Conservation (phyloP, 352 stramenopile species). For the Globisporangium spiculum region DNA sequence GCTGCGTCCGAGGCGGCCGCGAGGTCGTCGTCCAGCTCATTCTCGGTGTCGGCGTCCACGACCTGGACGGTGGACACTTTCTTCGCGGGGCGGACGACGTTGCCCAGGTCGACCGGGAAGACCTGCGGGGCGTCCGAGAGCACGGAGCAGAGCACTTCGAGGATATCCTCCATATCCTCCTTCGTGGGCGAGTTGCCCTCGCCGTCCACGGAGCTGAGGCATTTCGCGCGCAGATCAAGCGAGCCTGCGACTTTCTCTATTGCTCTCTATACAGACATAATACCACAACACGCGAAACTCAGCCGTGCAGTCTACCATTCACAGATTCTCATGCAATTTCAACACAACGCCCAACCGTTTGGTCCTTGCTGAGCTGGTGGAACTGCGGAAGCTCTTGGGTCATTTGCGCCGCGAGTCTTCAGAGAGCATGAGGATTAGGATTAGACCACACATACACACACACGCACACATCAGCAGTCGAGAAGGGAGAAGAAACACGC, state of each 20-base stretch:
- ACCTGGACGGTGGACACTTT: constrained; percentile 29
- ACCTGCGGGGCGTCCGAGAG: constrained; percentile 39
- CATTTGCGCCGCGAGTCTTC: constrained; percentile 38
- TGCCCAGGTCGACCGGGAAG: constrained; percentile 29
- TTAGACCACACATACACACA: background rate
- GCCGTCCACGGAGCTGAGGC: constrained; percentile 55
- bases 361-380: constrained; percentile 37
- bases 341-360: constrained; percentile 24
- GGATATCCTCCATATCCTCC: constrained; percentile 64
- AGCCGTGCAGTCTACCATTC: background rate
- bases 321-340: background rate
- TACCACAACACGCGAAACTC: background rate
- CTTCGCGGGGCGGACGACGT: constrained; percentile 19
- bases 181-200: constrained; percentile 49
- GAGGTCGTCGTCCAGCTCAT: constrained; percentile 21
- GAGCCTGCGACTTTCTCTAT: constrained; percentile 42
- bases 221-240: constrained; percentile 51
- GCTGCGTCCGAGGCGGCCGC: background rate
- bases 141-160: constrained; percentile 39
- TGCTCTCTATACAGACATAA: constrained; percentile 14
- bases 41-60: constrained; percentile 26
- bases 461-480: background rate
- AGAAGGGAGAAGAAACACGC: background rate
- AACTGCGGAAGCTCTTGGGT: constrained; percentile 34
- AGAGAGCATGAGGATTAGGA: background rate